Percentiles rank a stretch among this genome's conserved stretches.
These are phyloP conservation scores for Filosporella fistucella DNA, from an alignment of 495 filamentous ascomycete species.

Conservation along the genomic window DNA sequence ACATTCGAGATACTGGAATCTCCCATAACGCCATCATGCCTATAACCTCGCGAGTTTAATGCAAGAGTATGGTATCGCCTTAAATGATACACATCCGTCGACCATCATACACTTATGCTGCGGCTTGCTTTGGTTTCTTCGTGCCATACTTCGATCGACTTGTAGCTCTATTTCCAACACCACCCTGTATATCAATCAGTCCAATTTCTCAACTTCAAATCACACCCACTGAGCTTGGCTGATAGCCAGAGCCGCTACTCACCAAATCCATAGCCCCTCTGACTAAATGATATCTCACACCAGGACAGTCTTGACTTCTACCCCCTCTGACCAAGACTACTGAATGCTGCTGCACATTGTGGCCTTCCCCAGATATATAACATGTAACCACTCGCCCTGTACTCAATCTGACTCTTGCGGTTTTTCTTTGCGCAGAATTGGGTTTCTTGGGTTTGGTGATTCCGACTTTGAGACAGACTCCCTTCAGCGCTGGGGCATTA, in stretches of 20 bases:
- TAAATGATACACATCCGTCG: too few species aligned
- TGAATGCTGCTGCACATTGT: conserved; percentile 98
- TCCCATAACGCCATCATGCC: too few species aligned
- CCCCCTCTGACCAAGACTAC: conserved; percentile 93
- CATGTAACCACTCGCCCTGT: conserved; percentile 80
- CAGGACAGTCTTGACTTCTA: conserved; percentile 92
- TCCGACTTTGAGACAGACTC: conserved; percentile 88
- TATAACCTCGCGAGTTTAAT: too few species aligned
- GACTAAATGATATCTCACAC: conserved; percentile 93
- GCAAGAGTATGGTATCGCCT: too few species aligned
- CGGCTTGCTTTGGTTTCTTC: conserved; percentile 88
- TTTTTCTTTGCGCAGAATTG: conserved; percentile 93
- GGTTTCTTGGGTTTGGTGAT: conserved; percentile 97
- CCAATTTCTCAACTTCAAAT: neutral
- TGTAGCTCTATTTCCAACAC: conserved; percentile 76
- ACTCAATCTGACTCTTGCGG: conserved; percentile 80
- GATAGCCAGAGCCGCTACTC: conserved; percentile 35
- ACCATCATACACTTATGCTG: conserved; percentile 16
- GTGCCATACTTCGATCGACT: conserved; percentile 95
- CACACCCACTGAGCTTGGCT: too few species aligned
- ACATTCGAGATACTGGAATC: too few species aligned
- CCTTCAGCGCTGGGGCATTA: conserved; percentile 78
- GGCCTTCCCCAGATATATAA: conserved; percentile 95
- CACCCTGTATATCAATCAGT: conserved; percentile 56
- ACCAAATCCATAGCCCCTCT: conserved; percentile 93